A percentile compares a stretch with the other conserved stretches of the same genome.
Conservation (phyloP, 2,329 filamentous ascomycete species). For the Chalaropsis ovoidea region DNA sequence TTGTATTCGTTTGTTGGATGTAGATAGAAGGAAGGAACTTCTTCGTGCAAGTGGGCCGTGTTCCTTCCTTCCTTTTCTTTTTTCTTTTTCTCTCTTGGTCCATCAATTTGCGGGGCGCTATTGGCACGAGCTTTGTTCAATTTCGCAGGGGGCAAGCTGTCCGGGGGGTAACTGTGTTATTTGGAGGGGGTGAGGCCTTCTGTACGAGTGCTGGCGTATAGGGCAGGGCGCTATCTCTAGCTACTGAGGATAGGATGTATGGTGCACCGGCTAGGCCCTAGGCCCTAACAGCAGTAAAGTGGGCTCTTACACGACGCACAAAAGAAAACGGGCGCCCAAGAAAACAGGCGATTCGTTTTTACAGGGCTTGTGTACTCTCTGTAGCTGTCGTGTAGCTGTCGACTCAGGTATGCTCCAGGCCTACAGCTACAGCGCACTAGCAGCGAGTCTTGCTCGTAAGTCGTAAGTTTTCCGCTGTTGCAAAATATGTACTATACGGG, state of each 20-base stretch:
- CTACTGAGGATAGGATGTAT: no score
- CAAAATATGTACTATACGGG: conserved; percentile 12
- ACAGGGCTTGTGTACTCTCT: not conserved
- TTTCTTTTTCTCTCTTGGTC: not conserved
- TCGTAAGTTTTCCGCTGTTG: not conserved
- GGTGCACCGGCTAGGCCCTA: no score
- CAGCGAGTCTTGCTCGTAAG: no score
- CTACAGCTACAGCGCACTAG: no score
- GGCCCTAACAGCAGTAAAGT: no score
- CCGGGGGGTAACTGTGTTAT: not conserved
- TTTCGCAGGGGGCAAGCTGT: not conserved
- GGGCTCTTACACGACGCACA: no score
- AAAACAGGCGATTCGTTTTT: not conserved
- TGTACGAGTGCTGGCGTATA: not conserved
- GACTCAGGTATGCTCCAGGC: not conserved
- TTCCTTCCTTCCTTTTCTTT: not conserved
- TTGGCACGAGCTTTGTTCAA: conserved; percentile 1
- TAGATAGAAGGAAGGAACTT: not conserved
- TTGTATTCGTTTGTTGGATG: no score
- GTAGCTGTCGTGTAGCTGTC: no score
- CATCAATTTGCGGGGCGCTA: not conserved
- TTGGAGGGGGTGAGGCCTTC: not conserved
- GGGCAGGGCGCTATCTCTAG: no score
- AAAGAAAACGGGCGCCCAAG: no score
- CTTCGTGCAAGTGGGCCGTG: not conserved